Conservation (phyloP, 139 green algal genomes). For the Ulvella scutata region DNA sequence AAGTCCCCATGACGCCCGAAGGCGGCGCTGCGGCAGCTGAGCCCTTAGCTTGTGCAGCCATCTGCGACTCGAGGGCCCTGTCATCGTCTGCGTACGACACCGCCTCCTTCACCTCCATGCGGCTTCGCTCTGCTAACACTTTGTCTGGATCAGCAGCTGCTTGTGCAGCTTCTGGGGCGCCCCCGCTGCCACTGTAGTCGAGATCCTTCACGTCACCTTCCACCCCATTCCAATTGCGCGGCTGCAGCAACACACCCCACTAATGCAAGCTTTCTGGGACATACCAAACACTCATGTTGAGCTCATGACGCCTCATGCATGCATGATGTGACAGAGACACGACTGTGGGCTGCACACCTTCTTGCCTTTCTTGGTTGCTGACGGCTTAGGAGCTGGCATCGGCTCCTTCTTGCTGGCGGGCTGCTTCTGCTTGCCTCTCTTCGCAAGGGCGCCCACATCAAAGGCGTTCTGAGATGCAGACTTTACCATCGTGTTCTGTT, state of each 20-base stretch:
- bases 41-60: slow-evolving; percentile 8
- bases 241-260: slow-evolving; percentile 9
- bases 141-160: slow-evolving; percentile 4
- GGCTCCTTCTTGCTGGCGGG: slow-evolving; percentile 4
- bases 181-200: slow-evolving; percentile 24
- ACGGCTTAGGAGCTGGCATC: neutral
- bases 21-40: neutral
- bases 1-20: slow-evolving; percentile 50
- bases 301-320: too few species aligned
- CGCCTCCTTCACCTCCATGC: slow-evolving; percentile 31
- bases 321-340: neutral
- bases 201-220: slow-evolving; percentile 9
- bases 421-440: too few species aligned
- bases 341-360: neutral
- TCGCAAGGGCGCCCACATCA: slow-evolving; percentile 26
- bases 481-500: too few species aligned
- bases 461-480: slow-evolving; percentile 12
- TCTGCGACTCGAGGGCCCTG: neutral
- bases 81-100: slow-evolving; percentile 15
- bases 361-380: slow-evolving; percentile 7
- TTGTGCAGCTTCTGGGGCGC: neutral
- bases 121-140: slow-evolving; percentile 8
- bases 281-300: too few species aligned
- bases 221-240: slow-evolving; percentile 11
- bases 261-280: too few species aligned